A percentile compares a stretch with the other conserved stretches of the same genome.
Conservation (phyloP, 2,329 filamentous ascomycete species). For the Arthrobotrys sinensis region DNA sequence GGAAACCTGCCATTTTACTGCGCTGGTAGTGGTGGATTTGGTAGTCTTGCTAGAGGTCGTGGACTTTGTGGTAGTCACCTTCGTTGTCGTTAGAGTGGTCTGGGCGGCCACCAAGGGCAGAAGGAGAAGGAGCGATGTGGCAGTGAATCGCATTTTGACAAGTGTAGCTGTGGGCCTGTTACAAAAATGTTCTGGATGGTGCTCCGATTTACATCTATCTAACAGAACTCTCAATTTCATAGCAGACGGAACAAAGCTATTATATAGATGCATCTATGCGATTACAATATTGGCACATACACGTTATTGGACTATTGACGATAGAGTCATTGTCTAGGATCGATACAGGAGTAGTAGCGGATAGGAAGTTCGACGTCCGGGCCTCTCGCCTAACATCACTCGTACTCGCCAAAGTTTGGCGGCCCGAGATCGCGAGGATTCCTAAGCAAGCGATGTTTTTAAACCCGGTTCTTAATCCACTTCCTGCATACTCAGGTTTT, state of each 20-base stretch:
- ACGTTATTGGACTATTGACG: too few species aligned
- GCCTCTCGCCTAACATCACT: not conserved
- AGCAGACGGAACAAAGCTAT: too few species aligned
- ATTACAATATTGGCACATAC: too few species aligned
- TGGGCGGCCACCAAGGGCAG: slow-evolving; percentile 27
- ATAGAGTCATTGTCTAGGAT: too few species aligned
- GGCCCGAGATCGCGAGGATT: slow-evolving; percentile 28
- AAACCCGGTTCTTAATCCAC: not conserved
- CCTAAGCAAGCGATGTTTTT: not conserved
- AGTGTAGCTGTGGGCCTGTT: not conserved
- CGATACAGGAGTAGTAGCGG: not conserved
- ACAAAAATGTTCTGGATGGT: not conserved
- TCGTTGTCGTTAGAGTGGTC: slow-evolving; percentile 36
- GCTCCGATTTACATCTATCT: too few species aligned
- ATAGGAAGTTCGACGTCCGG: too few species aligned
- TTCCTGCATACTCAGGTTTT: too few species aligned
- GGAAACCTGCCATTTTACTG: slow-evolving; percentile 45
- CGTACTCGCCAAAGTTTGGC: not conserved
- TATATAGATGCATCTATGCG: too few species aligned
- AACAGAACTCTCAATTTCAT: too few species aligned
- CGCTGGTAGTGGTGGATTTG: slow-evolving; percentile 33
- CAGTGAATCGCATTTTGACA: slow-evolving; percentile 14
- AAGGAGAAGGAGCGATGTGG: slow-evolving; percentile 9
- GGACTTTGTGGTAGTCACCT: slow-evolving; percentile 1
- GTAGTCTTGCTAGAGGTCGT: slow-evolving; percentile 34